Conservation (phyloP, 1,139 yeast genomes). For the Kodamaea plutei region DNA sequence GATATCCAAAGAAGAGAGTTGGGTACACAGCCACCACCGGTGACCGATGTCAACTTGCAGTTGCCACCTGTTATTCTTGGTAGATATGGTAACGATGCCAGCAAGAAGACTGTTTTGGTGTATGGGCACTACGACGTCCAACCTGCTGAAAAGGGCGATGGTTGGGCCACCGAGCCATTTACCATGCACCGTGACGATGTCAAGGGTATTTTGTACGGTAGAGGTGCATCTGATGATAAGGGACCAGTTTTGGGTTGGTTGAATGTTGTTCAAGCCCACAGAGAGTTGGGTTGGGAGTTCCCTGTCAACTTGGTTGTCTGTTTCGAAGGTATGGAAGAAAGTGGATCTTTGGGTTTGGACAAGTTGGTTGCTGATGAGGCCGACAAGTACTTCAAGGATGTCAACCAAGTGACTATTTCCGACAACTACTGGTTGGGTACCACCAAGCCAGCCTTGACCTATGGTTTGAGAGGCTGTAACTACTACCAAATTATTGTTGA, state of each 20-base stretch:
- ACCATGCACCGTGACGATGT: conserved; percentile 53
- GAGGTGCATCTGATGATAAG: conserved; percentile 97
- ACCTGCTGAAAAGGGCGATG: conserved; percentile 89
- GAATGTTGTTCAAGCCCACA: conserved; percentile 87
- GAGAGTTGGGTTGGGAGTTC: conserved; percentile 74
- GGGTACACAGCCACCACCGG: conserved; percentile 89
- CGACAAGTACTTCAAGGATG: conserved; percentile 70
- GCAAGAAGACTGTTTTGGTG: conserved; percentile 79
- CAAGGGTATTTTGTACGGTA: conserved; percentile 70
- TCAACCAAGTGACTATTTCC: conserved; percentile 91
- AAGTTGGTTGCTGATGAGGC: conserved; percentile 78
- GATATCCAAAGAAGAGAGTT: conserved; percentile 80
- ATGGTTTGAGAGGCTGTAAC: conserved; percentile 95
- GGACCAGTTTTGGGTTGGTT: conserved; percentile 99
- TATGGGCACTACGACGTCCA: conserved; percentile 98
- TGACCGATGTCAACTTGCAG: conserved; percentile 54
- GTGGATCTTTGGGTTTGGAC: conserved; percentile 92
- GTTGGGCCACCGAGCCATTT: conserved; percentile 95
- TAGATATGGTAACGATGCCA: conserved; percentile 75
- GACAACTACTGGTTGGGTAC: conserved; percentile 99
- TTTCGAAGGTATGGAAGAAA: conserved; percentile 99
- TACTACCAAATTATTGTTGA: conserved; percentile 77
- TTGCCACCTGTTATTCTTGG: conserved; percentile 94
- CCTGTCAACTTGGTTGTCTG: conserved; percentile 92
- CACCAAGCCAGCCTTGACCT: conserved; percentile 91